A percentile compares a stretch with the other conserved stretches of the same genome.
Evolutionary conservation across 176 grass and related monocot species (phyloP).

Genomic region (Juncus inflexus): DNA sequence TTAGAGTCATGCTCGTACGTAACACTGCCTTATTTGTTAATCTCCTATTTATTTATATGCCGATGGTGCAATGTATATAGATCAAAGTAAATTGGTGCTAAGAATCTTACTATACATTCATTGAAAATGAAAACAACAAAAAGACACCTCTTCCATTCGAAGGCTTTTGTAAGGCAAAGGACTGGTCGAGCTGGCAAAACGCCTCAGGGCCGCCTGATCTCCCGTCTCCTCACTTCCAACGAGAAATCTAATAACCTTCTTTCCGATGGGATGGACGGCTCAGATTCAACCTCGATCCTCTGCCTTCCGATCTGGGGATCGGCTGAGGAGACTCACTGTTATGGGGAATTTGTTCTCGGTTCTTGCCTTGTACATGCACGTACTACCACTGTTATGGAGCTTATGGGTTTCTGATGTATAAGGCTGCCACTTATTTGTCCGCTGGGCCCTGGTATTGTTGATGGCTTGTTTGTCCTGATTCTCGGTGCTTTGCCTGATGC

Average conservation of each 20-base stretch:
- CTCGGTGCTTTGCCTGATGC: slow-evolving; percentile 89
- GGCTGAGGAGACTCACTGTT: slow-evolving; percentile 48
- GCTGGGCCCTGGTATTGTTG: slow-evolving; percentile 82
- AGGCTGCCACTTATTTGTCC: slow-evolving; percentile 81
- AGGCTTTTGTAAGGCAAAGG: too few relatives aligned
- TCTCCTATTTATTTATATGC: too few relatives aligned
- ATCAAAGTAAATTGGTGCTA: too few relatives aligned
- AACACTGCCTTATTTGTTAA: too few relatives aligned
- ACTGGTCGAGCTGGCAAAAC: neutral
- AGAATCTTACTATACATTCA: too few relatives aligned
- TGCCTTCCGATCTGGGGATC: neutral
- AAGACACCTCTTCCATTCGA: too few relatives aligned
- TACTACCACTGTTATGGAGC: slow-evolving; percentile 72
- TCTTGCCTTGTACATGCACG: slow-evolving; percentile 50
- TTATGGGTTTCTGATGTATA: slow-evolving; percentile 93
- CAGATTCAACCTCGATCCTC: slow-evolving; percentile 34
- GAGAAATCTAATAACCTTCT: neutral
- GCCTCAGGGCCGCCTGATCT: slow-evolving; percentile 56
- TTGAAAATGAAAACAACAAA: too few relatives aligned
- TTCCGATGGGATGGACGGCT: slow-evolving; percentile 32
- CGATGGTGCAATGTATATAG: too few relatives aligned
- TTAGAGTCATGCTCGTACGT: too few relatives aligned
- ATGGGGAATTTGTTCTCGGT: slow-evolving; percentile 10
- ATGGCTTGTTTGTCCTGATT: slow-evolving; percentile 87
- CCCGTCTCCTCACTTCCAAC: slow-evolving; percentile 25